Conservation (phyloP, 257 asterid genomes). For the Marsdenia floribunda region DNA sequence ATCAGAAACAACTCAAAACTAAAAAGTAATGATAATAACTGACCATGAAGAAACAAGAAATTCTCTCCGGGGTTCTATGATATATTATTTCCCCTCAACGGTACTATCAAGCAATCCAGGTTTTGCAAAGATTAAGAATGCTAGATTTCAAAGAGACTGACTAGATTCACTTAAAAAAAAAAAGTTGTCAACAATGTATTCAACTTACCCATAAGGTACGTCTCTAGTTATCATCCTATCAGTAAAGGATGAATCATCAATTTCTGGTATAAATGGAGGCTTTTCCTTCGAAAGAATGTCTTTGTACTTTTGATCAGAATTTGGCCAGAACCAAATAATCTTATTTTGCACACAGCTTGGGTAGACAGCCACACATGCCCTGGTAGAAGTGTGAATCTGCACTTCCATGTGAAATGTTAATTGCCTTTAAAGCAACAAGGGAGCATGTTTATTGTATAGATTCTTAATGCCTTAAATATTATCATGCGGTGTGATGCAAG, state of each 20-base stretch:
- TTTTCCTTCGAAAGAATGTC: slow-evolving; percentile 49
- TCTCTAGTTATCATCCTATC: slow-evolving; percentile 61
- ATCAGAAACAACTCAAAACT: background rate
- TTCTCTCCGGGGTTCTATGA: background rate
- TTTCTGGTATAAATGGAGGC: slow-evolving; percentile 80
- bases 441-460: too few relatives aligned
- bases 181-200: background rate
- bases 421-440: background rate
- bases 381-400: slow-evolving; percentile 75
- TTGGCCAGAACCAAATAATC: slow-evolving; percentile 96
- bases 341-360: slow-evolving; percentile 82
- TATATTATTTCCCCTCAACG: background rate
- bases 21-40: background rate
- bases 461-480: too few relatives aligned
- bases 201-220: slow-evolving; percentile 68
- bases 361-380: slow-evolving; percentile 79
- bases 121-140: background rate
- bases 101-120: background rate
- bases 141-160: background rate
- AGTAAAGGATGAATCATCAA: slow-evolving; percentile 75
- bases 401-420: slow-evolving; percentile 16
- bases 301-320: slow-evolving; percentile 54
- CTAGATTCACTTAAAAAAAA: background rate
- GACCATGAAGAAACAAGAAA: too few relatives aligned
- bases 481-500: too few relatives aligned